Evolutionary conservation across 2,329 filamentous ascomycete species (phyloP).

Genomic region (Fusarium sp.): DNA sequence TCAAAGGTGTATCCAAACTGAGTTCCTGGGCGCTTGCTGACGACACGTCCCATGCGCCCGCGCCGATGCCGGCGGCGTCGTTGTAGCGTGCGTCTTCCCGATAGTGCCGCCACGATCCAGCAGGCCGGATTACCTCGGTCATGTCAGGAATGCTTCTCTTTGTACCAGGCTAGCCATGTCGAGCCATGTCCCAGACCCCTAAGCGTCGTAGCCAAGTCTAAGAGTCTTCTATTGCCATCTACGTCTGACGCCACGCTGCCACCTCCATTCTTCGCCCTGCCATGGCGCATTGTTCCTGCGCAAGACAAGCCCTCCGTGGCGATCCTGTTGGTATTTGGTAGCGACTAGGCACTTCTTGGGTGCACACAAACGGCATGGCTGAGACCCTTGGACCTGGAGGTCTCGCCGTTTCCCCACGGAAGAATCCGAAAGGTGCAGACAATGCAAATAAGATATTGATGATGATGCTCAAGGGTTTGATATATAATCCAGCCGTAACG

Average conservation of each 20-base stretch:
- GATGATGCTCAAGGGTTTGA: neutral
- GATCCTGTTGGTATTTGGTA: slow-evolving; percentile 17
- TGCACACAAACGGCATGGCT: slow-evolving; percentile 4
- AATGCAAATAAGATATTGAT: neutral
- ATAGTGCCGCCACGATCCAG: slow-evolving; percentile 9
- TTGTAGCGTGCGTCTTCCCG: neutral
- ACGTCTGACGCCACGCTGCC: too few species aligned
- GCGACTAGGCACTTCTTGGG: slow-evolving; percentile 8
- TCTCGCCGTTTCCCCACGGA: slow-evolving; percentile 23
- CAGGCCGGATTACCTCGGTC: slow-evolving; percentile 7
- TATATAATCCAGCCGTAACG: slow-evolving; percentile 30
- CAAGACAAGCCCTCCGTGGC: slow-evolving; percentile 12
- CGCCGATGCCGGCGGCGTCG: neutral
- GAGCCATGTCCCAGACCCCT: neutral
- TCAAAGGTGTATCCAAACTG: neutral
- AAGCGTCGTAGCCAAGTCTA: slow-evolving; percentile 4
- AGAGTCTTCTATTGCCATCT: too few species aligned
- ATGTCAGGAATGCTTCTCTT: slow-evolving; percentile 3
- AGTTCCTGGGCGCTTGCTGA: neutral
- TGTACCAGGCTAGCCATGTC: neutral
- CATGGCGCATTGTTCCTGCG: too few species aligned
- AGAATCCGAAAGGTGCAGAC: neutral
- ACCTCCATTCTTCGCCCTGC: too few species aligned
- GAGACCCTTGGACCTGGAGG: slow-evolving; percentile 17
- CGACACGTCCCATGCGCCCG: neutral